A percentile compares a stretch with the other conserved stretches of the same genome.
These are phyloP conservation scores for Verbena officinalis DNA, from an alignment of 257 asterid species.

Conservation along the genomic window DNA sequence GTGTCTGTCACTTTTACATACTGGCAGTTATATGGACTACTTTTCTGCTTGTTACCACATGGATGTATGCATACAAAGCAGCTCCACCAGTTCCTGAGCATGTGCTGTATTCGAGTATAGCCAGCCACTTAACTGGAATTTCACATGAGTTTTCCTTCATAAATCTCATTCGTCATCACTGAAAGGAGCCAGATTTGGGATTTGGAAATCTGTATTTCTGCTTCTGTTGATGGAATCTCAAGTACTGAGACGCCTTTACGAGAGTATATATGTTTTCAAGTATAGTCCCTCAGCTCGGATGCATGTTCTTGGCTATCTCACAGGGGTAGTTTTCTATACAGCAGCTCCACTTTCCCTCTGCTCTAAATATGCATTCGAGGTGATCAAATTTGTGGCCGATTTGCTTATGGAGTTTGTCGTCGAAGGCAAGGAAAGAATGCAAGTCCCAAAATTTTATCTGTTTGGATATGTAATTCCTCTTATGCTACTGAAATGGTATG, in stretches of 20 bases:
- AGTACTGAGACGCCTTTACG: constrained; percentile 74
- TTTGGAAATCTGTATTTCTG: constrained; percentile 72
- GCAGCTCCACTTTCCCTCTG: constrained; percentile 93
- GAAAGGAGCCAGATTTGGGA: constrained; percentile 41
- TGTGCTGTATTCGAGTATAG: constrained; percentile 50
- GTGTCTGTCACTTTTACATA: constrained; percentile 76
- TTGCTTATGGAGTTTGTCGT: constrained; percentile 57
- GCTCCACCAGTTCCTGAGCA: constrained; percentile 50
- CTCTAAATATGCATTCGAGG: constrained; percentile 57
- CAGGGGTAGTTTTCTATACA: constrained; percentile 70
- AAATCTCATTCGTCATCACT: constrained; percentile 35
- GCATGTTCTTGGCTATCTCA: constrained; percentile 77
- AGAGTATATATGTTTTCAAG: constrained; percentile 76
- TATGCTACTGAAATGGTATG: constrained; percentile 66
- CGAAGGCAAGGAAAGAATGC: constrained; percentile 67
- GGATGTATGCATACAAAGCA: constrained; percentile 61
- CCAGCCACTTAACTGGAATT: constrained; percentile 72
- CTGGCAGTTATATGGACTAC: constrained; percentile 72
- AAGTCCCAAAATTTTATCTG: constrained; percentile 42
- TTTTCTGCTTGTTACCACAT: constrained; percentile 65
- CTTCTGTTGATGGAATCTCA: constrained; percentile 87
- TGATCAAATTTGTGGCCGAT: constrained; percentile 45
- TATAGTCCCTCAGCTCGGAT: constrained; percentile 85
- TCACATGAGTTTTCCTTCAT: constrained; percentile 47
- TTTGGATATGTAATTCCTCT: constrained; percentile 61